Evolutionary conservation across 305 asterid genomes (phyloP).

Genomic region (Caryopteris hybrid): DNA sequence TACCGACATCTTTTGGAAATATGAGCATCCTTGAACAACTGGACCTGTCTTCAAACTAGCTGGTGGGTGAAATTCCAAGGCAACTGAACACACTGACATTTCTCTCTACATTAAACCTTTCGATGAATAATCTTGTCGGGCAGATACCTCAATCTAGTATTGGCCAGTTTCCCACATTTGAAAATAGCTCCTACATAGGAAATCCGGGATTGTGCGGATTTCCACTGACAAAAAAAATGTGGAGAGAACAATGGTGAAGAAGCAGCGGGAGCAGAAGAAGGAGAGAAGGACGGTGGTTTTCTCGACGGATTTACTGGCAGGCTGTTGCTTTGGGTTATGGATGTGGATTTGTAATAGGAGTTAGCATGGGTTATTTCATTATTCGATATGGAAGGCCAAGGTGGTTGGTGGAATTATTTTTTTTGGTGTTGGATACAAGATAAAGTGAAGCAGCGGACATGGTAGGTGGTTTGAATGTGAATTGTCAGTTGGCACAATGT

Average conservation of each 20-base stretch:
- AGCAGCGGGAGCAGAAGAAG: not conserved
- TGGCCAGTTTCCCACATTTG: conserved; percentile 15
- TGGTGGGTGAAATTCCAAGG: conserved; percentile 22
- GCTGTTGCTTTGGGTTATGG: conserved; percentile 21
- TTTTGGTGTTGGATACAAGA: not conserved
- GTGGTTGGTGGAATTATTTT: not conserved
- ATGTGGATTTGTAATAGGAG: conserved; percentile 8
- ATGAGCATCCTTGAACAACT: conserved; percentile 21
- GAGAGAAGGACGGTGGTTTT: not conserved
- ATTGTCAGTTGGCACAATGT: no score
- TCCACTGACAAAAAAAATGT: conserved; percentile 21
- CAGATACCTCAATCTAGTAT: conserved; percentile 7
- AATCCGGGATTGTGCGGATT: conserved; percentile 23
- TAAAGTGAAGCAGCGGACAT: not conserved
- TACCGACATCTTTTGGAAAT: conserved; percentile 18
- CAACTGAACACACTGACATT: conserved; percentile 1
- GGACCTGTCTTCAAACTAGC: conserved; percentile 25
- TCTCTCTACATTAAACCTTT: conserved; percentile 24
- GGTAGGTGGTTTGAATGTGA: no score
- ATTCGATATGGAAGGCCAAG: not conserved
- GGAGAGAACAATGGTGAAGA: not conserved
- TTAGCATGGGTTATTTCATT: not conserved
- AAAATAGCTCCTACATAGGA: conserved; percentile 15
- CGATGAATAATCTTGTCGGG: conserved; percentile 18
- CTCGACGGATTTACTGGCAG: conserved; percentile 22